Evolutionary conservation across 306 rosid genomes (phyloP), one percentile per base, ranked within the genome.

Genomic region (Prunus campanulata): DNA sequence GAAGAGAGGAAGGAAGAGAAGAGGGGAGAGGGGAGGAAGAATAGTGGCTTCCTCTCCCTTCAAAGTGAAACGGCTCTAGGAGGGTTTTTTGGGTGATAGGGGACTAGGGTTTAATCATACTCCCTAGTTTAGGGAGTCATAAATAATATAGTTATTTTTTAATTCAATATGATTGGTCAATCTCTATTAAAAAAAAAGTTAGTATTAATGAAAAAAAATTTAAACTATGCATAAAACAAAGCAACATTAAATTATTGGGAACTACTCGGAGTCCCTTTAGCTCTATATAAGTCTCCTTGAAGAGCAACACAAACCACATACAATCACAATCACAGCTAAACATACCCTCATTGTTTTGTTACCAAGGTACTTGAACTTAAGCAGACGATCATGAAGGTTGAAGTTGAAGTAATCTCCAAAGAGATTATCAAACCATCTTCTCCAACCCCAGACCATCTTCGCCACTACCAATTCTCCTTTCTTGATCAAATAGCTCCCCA

Each of bases 401-500:
- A 75, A 44, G 51, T 66, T 32, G 73, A 79, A 66, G 67, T 83
- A 10, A 64, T 79, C 71, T 87, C 87, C 16, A 79, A 73, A 60
- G 70, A 87, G 72, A 75, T 71, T 0, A 83, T 87, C 77, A 86
- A 68, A 51, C 91, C 90, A 2, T 77, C 84, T 29, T 82, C 86
- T 72, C 83, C 87, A 71, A 81, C 85, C 50, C 82, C 78, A 0
- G 8, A 66, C n/a, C 78, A 85, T 62, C 87, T 82, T 67, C 70
- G 69, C 24, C 82, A 61, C 44, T 87, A 80, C 75, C 89, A 84
- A 46, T 83, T 86, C 32, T 87, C 88, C 2, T 83, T 90, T 47
- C 87, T 84, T n/a, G 88, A 90, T 49, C 91, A 85, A 77, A 19
- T 85, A n/a, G 66, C 87, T 57, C 90, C 90, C 22, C 55, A 39